Percentiles rank a stretch among this genome's conserved stretches.
These are phyloP conservation scores for Limnanthes douglasii DNA, from an alignment of 345 rosid genomes.

Conservation along the genomic window DNA sequence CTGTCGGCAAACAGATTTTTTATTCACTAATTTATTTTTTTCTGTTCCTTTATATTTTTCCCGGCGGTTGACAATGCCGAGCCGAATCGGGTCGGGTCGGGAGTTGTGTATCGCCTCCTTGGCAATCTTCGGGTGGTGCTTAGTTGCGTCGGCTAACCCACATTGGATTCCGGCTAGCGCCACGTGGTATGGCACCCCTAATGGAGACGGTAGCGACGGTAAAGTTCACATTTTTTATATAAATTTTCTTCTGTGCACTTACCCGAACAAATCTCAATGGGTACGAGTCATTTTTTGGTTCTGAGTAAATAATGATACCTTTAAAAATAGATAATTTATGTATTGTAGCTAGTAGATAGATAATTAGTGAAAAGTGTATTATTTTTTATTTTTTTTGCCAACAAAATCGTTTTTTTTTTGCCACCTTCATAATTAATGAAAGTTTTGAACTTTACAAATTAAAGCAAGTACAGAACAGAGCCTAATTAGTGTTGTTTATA, in stretches of 20 bases:
- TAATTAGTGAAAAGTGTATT: no score
- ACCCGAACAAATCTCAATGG: no score
- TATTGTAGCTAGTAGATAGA: no score
- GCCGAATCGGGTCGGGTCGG: constrained; percentile 9
- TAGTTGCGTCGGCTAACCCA: constrained; percentile 14
- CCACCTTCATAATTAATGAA: no score
- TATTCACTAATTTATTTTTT: constrained; percentile 1
- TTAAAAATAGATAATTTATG: no score
- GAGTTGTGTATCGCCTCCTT: constrained; percentile 8
- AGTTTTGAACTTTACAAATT: no score
- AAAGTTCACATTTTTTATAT: not conserved
- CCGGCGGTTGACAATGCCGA: constrained; percentile 12
- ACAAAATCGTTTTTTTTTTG: no score
- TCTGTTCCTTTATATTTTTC: not conserved
- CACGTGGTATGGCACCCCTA: constrained; percentile 93
- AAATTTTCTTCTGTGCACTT: no score
- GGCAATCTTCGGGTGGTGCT: not conserved
- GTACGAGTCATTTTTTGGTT: no score
- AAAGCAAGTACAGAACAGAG: no score
- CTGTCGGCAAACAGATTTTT: constrained; percentile 17
- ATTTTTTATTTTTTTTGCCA: no score
- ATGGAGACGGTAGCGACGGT: constrained; percentile 98
- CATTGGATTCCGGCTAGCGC: constrained; percentile 88
- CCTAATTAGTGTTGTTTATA: not conserved
- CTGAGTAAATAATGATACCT: no score